phyloP scores from a whole-genome alignment of 495 filamentous ascomycete genomes.

The Neurospora tetrasperma region DNA sequence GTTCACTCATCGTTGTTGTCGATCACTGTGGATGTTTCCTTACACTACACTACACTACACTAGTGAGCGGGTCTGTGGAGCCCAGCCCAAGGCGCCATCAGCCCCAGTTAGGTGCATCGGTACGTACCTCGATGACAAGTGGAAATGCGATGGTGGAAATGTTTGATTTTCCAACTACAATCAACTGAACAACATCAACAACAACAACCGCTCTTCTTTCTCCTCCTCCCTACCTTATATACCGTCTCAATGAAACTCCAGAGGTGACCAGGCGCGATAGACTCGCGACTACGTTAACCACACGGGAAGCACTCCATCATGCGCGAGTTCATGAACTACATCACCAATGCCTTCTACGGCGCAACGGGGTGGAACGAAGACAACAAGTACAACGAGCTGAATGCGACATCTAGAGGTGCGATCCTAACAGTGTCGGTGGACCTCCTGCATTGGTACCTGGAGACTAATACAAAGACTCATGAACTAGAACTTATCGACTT shows the following conservation, averaged over 20 bases:
- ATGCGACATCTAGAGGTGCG: conserved; percentile 71
- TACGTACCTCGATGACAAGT: neutral
- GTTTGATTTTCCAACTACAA: neutral
- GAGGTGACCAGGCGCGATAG: conserved; percentile 10
- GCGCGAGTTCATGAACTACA: conserved; percentile 97
- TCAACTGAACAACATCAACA: neutral
- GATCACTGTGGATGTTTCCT: neutral
- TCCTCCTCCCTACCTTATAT: neutral
- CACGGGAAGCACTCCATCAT: conserved; percentile 35
- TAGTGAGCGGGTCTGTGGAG: neutral
- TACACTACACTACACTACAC: too few relatives aligned
- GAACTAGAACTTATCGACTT: conserved; percentile 73
- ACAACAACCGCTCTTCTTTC: neutral
- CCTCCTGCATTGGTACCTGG: neutral
- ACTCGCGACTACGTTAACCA: conserved; percentile 9
- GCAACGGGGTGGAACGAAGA: conserved; percentile 83
- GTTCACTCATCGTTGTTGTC: neutral
- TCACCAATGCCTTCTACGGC: conserved; percentile 85
- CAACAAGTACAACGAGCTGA: conserved; percentile 84
- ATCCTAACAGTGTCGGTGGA: neutral
- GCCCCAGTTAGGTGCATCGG: neutral
- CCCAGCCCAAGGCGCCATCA: neutral
- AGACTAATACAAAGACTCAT: neutral
- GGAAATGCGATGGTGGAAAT: neutral
- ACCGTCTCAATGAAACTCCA: conserved; percentile 12